Base-by-base conservation (phyloP, 177 flowering plant species). In the Tripterygium wilfordii region DNA sequence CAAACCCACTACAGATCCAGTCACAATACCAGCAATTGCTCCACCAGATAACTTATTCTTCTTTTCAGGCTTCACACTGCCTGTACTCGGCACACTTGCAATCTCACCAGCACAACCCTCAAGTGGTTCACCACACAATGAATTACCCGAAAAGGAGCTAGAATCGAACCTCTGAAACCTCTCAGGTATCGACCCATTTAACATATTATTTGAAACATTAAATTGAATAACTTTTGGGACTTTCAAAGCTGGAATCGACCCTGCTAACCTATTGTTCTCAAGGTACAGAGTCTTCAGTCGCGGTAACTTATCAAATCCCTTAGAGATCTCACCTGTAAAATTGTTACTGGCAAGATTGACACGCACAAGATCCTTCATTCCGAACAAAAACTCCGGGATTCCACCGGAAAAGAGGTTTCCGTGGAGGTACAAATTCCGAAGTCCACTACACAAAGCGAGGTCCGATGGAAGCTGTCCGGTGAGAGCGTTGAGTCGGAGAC, bases 331-430 rank as follows among this genome's bases (percentile, higher is more conserved):
- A 4, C 85, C 88, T 10, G 77, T 51, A 27, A 82, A 76, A 14
- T 64, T 56, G 56, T 82, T 82, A 4, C 41, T 35, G 9, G 69
- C 78, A 15, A 82, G 65, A 61, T 70, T 64, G 1, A 82, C 56
- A 21, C 80, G 53, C 2, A 65, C 68, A 3, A 81, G 57, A 10
- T 65, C 53, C 0, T 13, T 42, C 6, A 81, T 51, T 2, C 22
- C 1, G 35, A 66, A 66, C 38, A 79, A 30, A 8, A 39, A 51
- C 5, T 29, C 48, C 4, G 82, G 80, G 16, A 82, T 62, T 15
- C 49, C 60, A n/a, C 85, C 85, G 22, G 75, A 65, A 19, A 82
- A 72, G 0, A 10, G n/a, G 47, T 82, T 82, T 9, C 76, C 80
- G 35, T 76, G 80, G 55, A 82, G 42, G 44, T 70, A 69, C 4